These are phyloP conservation scores for Margaritispora aquatica DNA, from an alignment of 495 filamentous ascomycete species.

Conservation along the genomic window DNA sequence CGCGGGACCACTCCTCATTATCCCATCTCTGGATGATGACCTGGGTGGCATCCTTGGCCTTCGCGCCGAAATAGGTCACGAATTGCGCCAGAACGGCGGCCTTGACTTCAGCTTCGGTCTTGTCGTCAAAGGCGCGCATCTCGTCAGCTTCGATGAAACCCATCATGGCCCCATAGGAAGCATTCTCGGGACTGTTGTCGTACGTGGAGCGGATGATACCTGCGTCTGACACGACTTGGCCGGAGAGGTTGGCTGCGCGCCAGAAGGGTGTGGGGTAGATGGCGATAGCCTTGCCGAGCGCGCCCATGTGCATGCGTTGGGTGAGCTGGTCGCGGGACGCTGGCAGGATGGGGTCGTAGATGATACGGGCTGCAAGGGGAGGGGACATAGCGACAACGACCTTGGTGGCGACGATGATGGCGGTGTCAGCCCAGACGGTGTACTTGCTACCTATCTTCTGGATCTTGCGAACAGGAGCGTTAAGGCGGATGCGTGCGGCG, in stretches of 20 bases:
- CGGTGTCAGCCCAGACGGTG: neutral
- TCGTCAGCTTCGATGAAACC: conserved; percentile 8
- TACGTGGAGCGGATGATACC: neutral
- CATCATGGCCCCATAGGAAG: conserved; percentile 1
- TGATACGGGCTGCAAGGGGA: neutral
- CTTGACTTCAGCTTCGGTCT: neutral
- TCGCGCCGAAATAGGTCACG: neutral
- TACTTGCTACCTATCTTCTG: neutral
- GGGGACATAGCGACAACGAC: conserved; percentile 7
- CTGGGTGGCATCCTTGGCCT: neutral
- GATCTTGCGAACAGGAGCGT: conserved; percentile 1
- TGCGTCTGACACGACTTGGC: conserved; percentile 16
- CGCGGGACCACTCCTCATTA: conserved; percentile 19
- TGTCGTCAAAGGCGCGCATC: neutral
- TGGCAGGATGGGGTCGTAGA: conserved; percentile 1
- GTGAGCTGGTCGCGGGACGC: conserved; percentile 4
- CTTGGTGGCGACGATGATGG: neutral
- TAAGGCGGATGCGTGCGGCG: neutral
- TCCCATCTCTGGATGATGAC: conserved; percentile 12
- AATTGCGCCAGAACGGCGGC: neutral
- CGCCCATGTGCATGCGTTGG: neutral
- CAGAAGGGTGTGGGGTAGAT: conserved; percentile 35
- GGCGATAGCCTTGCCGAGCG: conserved; percentile 28
- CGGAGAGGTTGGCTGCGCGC: conserved; percentile 29
- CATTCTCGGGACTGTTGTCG: neutral